These are phyloP conservation scores for Brassica juncea DNA, from an alignment of 345 rosid genomes.

Conservation along the genomic window DNA sequence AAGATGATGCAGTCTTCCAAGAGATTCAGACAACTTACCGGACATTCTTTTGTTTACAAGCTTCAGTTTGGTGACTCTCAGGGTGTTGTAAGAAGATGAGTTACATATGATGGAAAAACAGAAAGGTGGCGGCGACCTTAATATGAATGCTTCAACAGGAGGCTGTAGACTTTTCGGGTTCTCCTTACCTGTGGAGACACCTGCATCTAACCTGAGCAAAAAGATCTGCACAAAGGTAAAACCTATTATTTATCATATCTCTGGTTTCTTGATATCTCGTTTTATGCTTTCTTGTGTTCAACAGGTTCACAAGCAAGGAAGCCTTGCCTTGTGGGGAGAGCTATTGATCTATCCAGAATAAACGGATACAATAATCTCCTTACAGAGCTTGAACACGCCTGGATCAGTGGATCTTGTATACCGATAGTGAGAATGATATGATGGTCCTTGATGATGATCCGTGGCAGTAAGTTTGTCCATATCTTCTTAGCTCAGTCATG, in stretches of 20 bases:
- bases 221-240: conserved; percentile 90
- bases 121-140: conserved; percentile 40
- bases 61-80: conserved; percentile 46
- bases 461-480: conserved; percentile 76
- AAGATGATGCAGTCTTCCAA: conserved; percentile 50
- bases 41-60: conserved; percentile 40
- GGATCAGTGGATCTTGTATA: conserved; percentile 88
- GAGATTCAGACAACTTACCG: conserved; percentile 51
- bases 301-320: conserved; percentile 96
- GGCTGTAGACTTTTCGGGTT: conserved; percentile 89
- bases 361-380: conserved; percentile 70
- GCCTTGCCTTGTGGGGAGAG: conserved; percentile 78
- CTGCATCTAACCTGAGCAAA: conserved; percentile 63
- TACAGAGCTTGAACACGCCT: conserved; percentile 66
- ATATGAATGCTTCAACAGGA: conserved; percentile 38
- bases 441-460: conserved; percentile 96
- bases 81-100: conserved; percentile 42
- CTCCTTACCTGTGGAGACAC: conserved; percentile 52
- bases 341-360: conserved; percentile 60
- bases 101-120: conserved; percentile 49
- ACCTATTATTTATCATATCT: conserved; percentile 24
- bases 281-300: conserved; percentile 19
- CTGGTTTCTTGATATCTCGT: not conserved
- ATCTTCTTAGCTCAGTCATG: conserved; percentile 12
- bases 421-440: conserved; percentile 86